Evolutionary conservation across 2,329 filamentous ascomycete species (phyloP), one percentile per base, ranked within the genome.

Genomic region (Chaetomiaceae sp.): DNA sequence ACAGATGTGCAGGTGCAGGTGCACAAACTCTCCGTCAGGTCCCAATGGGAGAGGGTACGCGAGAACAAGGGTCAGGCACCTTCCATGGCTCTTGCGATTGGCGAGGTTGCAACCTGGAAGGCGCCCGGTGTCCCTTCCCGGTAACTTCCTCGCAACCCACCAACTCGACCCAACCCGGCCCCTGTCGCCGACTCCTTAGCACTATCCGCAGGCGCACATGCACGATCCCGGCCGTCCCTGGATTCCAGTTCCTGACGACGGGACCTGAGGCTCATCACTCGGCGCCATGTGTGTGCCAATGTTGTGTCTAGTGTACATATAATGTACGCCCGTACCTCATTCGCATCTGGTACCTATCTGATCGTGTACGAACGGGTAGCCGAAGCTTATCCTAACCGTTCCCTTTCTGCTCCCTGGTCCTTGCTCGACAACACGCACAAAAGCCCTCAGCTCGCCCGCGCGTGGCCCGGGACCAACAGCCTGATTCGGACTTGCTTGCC

Each of bases 401-500:
- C 22, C 20, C 29, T 9, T 23, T 40, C 27, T n/a, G n/a, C n/a
- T 31, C 27, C 27, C 27, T 31, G 27, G n/a, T 38, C 25, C 36
- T 45, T 22, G 14, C 25, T 11, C n/a, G 25, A 42, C 14, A 17
- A n/a, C n/a, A n/a, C 20, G 39, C 12, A 9, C 23, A 23, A 34
- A 23, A 31, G 39, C 17, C n/a, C n/a, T n/a, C n/a, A 27, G 25
- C 27, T 50, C 43, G 6, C 20, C 22, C 34, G 25, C 34, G 49
- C 34, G 36, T 44, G 31, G 17, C 37, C 27, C 53, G 39, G 54
- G 51, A 39, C 53, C 56, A 62, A 60, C 59, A 61, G 55, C 43
- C 58, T 58, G 61, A 60, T 59, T 56, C 44, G 47, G 36, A n/a
- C 38, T 31, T 44, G 23, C 51, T 33, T 29, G 33, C 34, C 46